Evolutionary conservation across 352 stramenopile species (phyloP).

Genomic region (Aphanomyces cochlioides): DNA sequence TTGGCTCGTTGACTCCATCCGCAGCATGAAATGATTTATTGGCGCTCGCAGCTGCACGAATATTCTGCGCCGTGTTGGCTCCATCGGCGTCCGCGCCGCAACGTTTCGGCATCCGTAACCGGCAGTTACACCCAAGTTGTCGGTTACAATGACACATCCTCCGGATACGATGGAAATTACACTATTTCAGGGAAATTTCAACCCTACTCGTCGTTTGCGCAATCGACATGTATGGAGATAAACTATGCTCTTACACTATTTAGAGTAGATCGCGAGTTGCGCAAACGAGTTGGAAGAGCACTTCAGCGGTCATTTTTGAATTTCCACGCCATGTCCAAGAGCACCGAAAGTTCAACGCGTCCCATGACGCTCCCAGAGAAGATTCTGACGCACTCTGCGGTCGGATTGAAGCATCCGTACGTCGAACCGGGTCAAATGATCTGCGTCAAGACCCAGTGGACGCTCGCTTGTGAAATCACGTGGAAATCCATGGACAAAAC

Average conservation of each 20-base stretch:
- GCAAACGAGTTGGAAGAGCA: background rate
- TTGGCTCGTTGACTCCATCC: background rate
- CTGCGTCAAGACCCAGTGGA: constrained; percentile 82
- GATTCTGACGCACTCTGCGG: constrained; percentile 72
- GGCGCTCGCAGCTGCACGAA: background rate
- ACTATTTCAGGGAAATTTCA: background rate
- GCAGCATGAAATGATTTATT: background rate
- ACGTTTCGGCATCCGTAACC: background rate
- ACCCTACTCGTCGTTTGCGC: constrained; percentile 6
- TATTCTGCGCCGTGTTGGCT: constrained; percentile 19
- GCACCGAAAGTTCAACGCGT: constrained; percentile 27
- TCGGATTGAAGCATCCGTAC: constrained; percentile 61
- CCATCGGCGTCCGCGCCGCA: background rate
- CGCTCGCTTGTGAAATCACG: constrained; percentile 80
- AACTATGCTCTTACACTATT: background rate
- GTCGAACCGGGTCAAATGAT: constrained; percentile 71
- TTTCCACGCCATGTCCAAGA: constrained; percentile 6
- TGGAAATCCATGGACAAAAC: constrained; percentile 89
- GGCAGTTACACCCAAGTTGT: background rate
- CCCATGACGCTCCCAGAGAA: constrained; percentile 79
- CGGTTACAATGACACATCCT: no score
- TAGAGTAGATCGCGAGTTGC: background rate
- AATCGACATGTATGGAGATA: background rate
- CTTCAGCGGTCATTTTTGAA: background rate
- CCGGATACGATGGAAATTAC: background rate